phyloP scores from a whole-genome alignment of 768 basidiomycete species.

The Collybia mongolica region DNA sequence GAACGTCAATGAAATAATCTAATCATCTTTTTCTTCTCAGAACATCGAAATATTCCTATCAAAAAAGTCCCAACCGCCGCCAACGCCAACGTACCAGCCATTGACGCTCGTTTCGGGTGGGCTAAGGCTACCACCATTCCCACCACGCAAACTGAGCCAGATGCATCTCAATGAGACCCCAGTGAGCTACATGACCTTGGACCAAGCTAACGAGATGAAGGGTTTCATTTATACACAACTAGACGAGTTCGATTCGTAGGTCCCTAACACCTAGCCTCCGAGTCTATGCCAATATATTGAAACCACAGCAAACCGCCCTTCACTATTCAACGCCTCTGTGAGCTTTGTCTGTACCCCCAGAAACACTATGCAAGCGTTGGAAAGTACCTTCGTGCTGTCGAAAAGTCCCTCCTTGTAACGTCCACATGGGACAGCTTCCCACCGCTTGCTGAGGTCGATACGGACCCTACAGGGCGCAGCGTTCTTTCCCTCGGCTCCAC shows the following conservation, averaged over 20 bases:
- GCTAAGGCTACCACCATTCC: conserved; percentile 72
- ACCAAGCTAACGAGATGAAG: conserved; percentile 61
- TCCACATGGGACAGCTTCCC: conserved; percentile 77
- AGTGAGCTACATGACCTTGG: conserved; percentile 55
- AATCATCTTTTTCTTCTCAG: conserved; percentile 31
- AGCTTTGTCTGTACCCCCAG: conserved; percentile 69
- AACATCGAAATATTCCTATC: conserved; percentile 50
- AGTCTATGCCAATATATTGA: conserved; percentile 2
- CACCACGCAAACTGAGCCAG: conserved; percentile 51
- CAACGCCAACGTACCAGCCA: conserved; percentile 42
- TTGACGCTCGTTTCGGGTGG: conserved; percentile 51
- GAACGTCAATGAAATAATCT: background rate
- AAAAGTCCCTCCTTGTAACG: conserved; percentile 80
- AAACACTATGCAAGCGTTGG: conserved; percentile 75
- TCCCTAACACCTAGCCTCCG: conserved; percentile 7
- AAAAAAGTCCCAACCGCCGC: conserved; percentile 32
- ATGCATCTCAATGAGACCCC: conserved; percentile 53
- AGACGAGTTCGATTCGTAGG: conserved; percentile 75
- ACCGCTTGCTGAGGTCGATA: conserved; percentile 38
- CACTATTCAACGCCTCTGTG: conserved; percentile 87
- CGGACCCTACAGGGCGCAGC: conserved; percentile 33
- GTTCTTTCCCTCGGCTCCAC: conserved; percentile 44
- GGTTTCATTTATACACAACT: conserved; percentile 58
- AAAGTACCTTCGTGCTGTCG: conserved; percentile 87
- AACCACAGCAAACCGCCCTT: conserved; percentile 63